Conservation (phyloP, 495 filamentous ascomycete genomes). For the Penicillium lagena region DNA sequence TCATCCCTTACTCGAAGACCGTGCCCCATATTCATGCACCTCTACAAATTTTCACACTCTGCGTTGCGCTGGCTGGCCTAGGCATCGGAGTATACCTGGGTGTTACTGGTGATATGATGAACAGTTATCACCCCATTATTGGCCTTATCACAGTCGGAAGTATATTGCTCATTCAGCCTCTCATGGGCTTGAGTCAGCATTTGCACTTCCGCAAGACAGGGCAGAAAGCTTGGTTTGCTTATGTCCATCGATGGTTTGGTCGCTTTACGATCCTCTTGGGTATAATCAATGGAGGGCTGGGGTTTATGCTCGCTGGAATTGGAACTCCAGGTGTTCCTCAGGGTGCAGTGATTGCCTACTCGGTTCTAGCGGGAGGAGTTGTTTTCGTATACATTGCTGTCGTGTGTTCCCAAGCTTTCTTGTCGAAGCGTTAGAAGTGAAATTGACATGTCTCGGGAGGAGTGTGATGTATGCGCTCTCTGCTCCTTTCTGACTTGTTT, state of each 20-base stretch:
- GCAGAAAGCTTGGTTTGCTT: slow-evolving; percentile 41
- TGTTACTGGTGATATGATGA: slow-evolving; percentile 7
- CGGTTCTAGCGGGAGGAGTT: slow-evolving; percentile 49
- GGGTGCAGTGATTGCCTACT: slow-evolving; percentile 50
- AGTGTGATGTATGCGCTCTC: too few species aligned
- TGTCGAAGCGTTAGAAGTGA: too few species aligned
- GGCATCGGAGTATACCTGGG: slow-evolving; percentile 50
- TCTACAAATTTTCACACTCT: slow-evolving; percentile 51
- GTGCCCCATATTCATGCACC: slow-evolving; percentile 43
- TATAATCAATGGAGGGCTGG: slow-evolving; percentile 65
- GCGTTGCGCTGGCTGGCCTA: slow-evolving; percentile 51
- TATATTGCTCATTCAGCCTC: slow-evolving; percentile 54
- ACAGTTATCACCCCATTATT: slow-evolving; percentile 36
- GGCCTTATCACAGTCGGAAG: slow-evolving; percentile 50
- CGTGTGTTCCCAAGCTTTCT: slow-evolving; percentile 2
- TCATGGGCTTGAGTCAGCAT: slow-evolving; percentile 59
- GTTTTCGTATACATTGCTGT: slow-evolving; percentile 38
- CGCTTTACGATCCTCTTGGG: slow-evolving; percentile 62
- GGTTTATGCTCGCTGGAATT: slow-evolving; percentile 45
- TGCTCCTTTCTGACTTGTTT: too few species aligned
- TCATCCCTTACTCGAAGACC: slow-evolving; percentile 19
- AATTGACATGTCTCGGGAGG: too few species aligned
- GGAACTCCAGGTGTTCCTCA: slow-evolving; percentile 6
- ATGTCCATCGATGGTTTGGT: slow-evolving; percentile 84
- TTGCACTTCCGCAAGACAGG: slow-evolving; percentile 39